Conservation (phyloP, 345 rosid species). For the Populus alba region DNA sequence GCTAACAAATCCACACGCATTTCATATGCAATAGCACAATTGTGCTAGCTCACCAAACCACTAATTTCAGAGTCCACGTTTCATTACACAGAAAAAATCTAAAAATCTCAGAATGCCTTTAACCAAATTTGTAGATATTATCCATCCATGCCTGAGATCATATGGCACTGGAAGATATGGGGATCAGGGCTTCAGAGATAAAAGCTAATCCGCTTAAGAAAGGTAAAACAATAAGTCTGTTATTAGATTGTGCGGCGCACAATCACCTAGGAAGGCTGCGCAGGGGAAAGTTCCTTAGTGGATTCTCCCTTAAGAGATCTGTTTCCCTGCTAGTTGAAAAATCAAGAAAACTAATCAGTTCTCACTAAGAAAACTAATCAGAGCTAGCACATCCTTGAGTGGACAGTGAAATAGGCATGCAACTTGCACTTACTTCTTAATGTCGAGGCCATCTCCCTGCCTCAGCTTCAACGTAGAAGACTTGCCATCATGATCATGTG, state of each 20-base stretch:
- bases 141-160: not conserved
- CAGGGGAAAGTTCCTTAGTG: conserved; percentile 73
- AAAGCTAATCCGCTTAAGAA: conserved; percentile 37
- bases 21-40: not conserved
- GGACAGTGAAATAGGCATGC: not conserved
- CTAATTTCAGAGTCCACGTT: not conserved
- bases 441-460: conserved; percentile 37
- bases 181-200: conserved; percentile 43
- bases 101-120: not conserved
- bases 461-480: conserved; percentile 39
- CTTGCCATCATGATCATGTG: conserved; percentile 18
- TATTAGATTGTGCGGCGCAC: no score
- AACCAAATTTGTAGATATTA: not conserved
- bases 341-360: not conserved
- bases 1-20: not conserved
- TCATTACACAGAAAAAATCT: not conserved
- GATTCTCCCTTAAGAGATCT: conserved; percentile 72
- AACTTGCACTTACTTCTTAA: conserved; percentile 38
- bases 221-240: not conserved
- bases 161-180: not conserved
- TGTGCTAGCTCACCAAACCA: not conserved
- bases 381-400: not conserved
- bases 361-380: not conserved
- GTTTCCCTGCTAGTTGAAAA: conserved; percentile 51
- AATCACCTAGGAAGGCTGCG: conserved; percentile 69